Percentiles rank a stretch among this genome's conserved stretches.
Conservation (phyloP, 1,284 basidiomycete species). For the Chalciporus sp. region DNA sequence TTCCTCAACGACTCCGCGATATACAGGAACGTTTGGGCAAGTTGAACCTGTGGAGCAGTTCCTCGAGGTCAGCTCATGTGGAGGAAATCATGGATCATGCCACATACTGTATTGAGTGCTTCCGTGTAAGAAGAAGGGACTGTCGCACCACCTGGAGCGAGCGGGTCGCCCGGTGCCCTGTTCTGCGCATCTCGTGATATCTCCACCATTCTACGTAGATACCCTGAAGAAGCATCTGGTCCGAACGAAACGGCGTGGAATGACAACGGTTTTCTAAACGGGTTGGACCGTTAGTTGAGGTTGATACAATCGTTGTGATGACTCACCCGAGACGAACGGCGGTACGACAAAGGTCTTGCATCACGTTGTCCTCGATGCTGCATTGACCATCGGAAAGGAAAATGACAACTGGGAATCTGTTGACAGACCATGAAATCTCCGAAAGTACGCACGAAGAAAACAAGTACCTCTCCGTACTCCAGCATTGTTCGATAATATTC, state of each 20-base stretch:
- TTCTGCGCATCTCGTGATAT: slow-evolving; percentile 54
- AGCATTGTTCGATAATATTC: slow-evolving; percentile 46
- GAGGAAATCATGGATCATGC: background rate
- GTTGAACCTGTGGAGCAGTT: slow-evolving; percentile 44
- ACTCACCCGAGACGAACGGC: slow-evolving; percentile 51
- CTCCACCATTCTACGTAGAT: slow-evolving; percentile 54
- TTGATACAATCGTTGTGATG: background rate
- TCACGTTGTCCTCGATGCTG: slow-evolving; percentile 38
- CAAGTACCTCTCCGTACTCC: slow-evolving; percentile 57
- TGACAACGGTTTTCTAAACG: slow-evolving; percentile 53
- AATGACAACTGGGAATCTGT: slow-evolving; percentile 56
- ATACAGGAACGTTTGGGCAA: slow-evolving; percentile 61
- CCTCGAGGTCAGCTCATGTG: background rate
- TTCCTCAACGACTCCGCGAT: slow-evolving; percentile 62
- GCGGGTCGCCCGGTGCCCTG: slow-evolving; percentile 47
- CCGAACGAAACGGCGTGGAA: slow-evolving; percentile 66
- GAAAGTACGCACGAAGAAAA: too few species aligned
- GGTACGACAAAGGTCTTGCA: slow-evolving; percentile 49
- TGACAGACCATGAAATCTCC: background rate
- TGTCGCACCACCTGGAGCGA: slow-evolving; percentile 38
- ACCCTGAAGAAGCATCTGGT: slow-evolving; percentile 31
- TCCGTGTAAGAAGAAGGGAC: slow-evolving; percentile 53
- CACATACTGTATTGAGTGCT: slow-evolving; percentile 56
- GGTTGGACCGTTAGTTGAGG: slow-evolving; percentile 2
- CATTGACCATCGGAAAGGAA: slow-evolving; percentile 68